These are phyloP conservation scores for Penicillium janthinellum DNA, from an alignment of 2,329 filamentous ascomycete genomes.

Conservation along the genomic window DNA sequence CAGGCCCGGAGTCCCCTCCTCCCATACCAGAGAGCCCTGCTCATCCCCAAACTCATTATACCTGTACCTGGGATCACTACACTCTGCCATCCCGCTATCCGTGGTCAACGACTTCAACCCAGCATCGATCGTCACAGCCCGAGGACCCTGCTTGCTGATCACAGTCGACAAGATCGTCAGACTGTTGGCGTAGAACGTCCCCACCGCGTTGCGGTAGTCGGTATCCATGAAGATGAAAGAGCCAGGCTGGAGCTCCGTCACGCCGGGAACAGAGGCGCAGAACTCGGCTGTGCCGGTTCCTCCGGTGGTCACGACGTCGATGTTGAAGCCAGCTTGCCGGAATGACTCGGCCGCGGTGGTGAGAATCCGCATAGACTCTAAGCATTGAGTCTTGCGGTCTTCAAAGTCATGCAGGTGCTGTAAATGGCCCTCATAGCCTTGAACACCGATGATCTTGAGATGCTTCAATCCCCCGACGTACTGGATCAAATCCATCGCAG, in stretches of 20 bases:
- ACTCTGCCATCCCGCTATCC: slow-evolving; percentile 55
- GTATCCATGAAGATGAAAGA: slow-evolving; percentile 62
- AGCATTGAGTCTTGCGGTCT: slow-evolving; percentile 47
- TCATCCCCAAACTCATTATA: slow-evolving; percentile 54
- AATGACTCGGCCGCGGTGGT: slow-evolving; percentile 48
- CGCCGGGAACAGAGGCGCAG: slow-evolving; percentile 52
- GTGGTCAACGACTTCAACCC: slow-evolving; percentile 56
- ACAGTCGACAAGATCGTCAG: slow-evolving; percentile 54
- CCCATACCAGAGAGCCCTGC: slow-evolving; percentile 53
- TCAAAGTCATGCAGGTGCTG: slow-evolving; percentile 53
- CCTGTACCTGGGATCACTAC: slow-evolving; percentile 47
- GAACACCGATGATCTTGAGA: slow-evolving; percentile 52
- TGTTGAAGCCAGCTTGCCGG: slow-evolving; percentile 46
- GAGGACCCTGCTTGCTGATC: slow-evolving; percentile 50
- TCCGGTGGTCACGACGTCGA: slow-evolving; percentile 55
- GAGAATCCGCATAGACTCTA: slow-evolving; percentile 51
- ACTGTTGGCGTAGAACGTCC: slow-evolving; percentile 52
- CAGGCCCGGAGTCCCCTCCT: slow-evolving; percentile 42
- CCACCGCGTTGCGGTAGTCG: slow-evolving; percentile 57
- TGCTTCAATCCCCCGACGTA: slow-evolving; percentile 42
- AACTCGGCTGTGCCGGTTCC: slow-evolving; percentile 58
- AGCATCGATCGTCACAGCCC: slow-evolving; percentile 52
- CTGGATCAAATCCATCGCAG: slow-evolving; percentile 44
- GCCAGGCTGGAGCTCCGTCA: slow-evolving; percentile 58
- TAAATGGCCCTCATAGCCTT: slow-evolving; percentile 58